A percentile compares a stretch with the other conserved stretches of the same genome.
These are phyloP conservation scores for Thraustochytrium striatum DNA, from an alignment of 352 stramenopile species.

Conservation along the genomic window DNA sequence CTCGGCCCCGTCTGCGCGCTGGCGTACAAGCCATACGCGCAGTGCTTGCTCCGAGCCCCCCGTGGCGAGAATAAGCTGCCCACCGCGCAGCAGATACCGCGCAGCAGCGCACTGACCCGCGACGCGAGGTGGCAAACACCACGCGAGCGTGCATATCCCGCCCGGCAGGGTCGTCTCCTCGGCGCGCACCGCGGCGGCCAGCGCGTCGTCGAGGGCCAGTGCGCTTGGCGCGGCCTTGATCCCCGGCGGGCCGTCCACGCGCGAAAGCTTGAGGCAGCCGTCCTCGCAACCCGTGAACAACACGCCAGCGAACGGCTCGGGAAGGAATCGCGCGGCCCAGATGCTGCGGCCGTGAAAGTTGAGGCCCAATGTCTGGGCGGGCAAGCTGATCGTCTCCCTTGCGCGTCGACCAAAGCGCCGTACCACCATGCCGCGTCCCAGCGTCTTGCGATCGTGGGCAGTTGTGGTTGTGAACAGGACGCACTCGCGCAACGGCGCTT, in stretches of 20 bases:
- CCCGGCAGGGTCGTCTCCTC: too few species aligned
- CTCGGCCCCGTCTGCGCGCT: neutral
- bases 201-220: neutral
- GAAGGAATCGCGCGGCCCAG: neutral
- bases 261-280: neutral
- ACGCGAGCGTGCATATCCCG: too few species aligned
- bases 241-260: neutral
- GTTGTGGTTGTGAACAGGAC: neutral
- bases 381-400: too few species aligned
- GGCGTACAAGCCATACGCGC: constrained; percentile 9
- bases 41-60: constrained; percentile 4
- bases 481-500: constrained; percentile 4
- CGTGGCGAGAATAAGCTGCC: neutral
- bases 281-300: neutral
- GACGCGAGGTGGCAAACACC: too few species aligned
- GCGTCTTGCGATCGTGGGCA: neutral
- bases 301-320: neutral
- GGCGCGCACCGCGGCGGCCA: too few species aligned
- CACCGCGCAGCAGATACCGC: neutral
- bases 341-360: constrained; percentile 7
- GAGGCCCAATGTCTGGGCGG: neutral
- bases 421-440: too few species aligned
- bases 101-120: too few species aligned
- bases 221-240: neutral
- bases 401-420: too few species aligned